A percentile compares a stretch with the other conserved stretches of the same genome.
phyloP scores from a whole-genome alignment of 2,329 filamentous ascomycete species.

The Rhexocercosporidium sp. region DNA sequence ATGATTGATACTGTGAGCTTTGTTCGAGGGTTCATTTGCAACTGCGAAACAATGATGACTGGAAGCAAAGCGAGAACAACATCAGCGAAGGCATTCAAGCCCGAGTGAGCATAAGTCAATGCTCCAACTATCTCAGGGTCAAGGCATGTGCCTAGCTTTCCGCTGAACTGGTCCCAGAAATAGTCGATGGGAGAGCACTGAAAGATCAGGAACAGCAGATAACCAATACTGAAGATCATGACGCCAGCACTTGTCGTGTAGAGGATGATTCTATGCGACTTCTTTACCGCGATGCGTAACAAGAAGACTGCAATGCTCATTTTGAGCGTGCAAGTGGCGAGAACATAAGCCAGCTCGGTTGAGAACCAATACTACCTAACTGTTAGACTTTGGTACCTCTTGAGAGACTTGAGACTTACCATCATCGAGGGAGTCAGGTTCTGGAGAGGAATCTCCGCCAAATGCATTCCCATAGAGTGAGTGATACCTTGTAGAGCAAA shows the following conservation, averaged over 20 bases:
- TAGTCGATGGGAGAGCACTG: slow-evolving; percentile 55
- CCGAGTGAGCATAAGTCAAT: slow-evolving; percentile 53
- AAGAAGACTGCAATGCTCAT: slow-evolving; percentile 50
- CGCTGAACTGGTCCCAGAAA: slow-evolving; percentile 53
- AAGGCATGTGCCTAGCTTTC: slow-evolving; percentile 48
- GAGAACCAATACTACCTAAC: slow-evolving; percentile 26
- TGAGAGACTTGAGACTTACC: not conserved
- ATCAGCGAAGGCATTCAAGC: slow-evolving; percentile 52
- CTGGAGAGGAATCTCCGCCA: slow-evolving; percentile 2
- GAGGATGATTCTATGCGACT: slow-evolving; percentile 45
- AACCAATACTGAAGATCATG: slow-evolving; percentile 45
- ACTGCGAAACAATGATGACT: slow-evolving; percentile 55
- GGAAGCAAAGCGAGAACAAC: slow-evolving; percentile 56
- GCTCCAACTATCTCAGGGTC: slow-evolving; percentile 47
- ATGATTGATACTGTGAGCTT: slow-evolving; percentile 54
- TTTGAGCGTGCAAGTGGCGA: slow-evolving; percentile 47
- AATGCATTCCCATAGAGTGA: slow-evolving; percentile 20
- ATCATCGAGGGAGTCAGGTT: slow-evolving; percentile 19
- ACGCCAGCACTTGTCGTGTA: slow-evolving; percentile 44
- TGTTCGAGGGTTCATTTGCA: slow-evolving; percentile 53
- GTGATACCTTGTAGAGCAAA: slow-evolving; percentile 17
- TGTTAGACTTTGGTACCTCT: not conserved
- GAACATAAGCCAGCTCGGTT: slow-evolving; percentile 44
- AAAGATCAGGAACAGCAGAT: slow-evolving; percentile 54
- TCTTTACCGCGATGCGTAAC: slow-evolving; percentile 45